Evolutionary conservation across 208 protist species (phyloP).

Genomic region (Acanthamoeba royreba): DNA sequence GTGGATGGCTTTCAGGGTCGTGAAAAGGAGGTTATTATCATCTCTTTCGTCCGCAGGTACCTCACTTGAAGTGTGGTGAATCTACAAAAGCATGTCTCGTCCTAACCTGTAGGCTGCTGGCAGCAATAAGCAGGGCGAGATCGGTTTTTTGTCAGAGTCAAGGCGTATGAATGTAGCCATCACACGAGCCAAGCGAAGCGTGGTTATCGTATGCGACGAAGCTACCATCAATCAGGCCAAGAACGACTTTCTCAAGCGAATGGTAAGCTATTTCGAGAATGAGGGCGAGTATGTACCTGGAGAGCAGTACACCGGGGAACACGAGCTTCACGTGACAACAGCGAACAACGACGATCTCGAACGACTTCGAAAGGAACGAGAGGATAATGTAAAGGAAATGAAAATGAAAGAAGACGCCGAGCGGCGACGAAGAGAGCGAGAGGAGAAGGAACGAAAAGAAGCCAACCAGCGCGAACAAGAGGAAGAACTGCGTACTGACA

Average conservation of each 20-base stretch:
- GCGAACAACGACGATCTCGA: neutral
- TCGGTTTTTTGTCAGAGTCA: conserved; percentile 71
- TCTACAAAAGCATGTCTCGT: neutral
- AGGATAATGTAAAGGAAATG: neutral
- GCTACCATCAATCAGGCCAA: conserved; percentile 51
- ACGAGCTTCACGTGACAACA: neutral
- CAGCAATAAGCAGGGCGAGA: conserved; percentile 25
- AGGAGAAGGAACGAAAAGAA: neutral
- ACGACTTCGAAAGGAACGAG: neutral
- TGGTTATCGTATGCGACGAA: conserved; percentile 56
- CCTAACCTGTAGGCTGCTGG: too few relatives aligned
- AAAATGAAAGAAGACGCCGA: neutral
- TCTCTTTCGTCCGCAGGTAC: conserved; percentile 70
- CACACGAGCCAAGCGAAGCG: conserved; percentile 64
- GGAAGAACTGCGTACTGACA: neutral
- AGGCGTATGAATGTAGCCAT: conserved; percentile 73
- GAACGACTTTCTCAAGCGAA: conserved; percentile 56
- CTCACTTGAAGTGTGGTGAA: neutral
- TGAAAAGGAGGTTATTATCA: conserved; percentile 75
- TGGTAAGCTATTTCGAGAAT: conserved; percentile 58
- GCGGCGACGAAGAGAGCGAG: neutral
- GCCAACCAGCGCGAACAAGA: neutral
- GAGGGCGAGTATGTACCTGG: conserved; percentile 42
- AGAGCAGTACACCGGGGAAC: neutral
- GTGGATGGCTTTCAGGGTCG: conserved; percentile 77